These are phyloP conservation scores for Parachlorella kessleri DNA, from an alignment of 139 green algal genomes.

Conservation along the genomic window DNA sequence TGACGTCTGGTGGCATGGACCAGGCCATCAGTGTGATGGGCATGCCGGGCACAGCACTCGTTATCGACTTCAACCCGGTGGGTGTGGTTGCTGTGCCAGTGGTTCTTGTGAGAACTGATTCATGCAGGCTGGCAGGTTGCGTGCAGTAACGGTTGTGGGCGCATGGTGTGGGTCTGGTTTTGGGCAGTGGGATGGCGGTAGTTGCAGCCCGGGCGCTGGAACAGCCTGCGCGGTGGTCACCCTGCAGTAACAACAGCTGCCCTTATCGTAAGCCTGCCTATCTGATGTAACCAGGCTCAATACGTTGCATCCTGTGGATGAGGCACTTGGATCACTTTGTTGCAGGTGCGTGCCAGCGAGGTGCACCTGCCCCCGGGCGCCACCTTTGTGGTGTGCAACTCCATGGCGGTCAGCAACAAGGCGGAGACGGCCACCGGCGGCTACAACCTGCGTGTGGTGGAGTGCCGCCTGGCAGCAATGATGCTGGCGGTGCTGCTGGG, in stretches of 20 bases:
- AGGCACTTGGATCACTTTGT: neutral
- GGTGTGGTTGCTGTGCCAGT: no score
- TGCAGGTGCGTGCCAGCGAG: conserved; percentile 78
- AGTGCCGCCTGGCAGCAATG: conserved; percentile 84
- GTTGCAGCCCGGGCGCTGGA: no score
- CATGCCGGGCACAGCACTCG: conserved; percentile 65
- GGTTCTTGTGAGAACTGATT: no score
- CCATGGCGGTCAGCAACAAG: conserved; percentile 92
- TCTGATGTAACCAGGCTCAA: no score
- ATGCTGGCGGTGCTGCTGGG: conserved; percentile 74
- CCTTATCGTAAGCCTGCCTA: no score
- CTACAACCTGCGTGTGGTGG: conserved; percentile 98
- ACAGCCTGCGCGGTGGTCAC: no score
- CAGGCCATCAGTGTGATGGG: conserved; percentile 96
- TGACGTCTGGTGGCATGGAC: conserved; percentile 96
- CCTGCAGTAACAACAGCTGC: no score
- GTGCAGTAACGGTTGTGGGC: no score
- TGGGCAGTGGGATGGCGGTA: no score
- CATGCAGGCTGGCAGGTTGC: no score
- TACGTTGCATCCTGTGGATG: no score
- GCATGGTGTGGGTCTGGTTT: no score
- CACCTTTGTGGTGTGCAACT: conserved; percentile 96
- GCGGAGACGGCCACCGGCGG: conserved; percentile 75
- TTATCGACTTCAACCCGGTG: conserved; percentile 81
- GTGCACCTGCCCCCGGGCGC: conserved; percentile 80